Percentiles rank a stretch among this genome's conserved stretches.
phyloP scores from a whole-genome alignment of 2,329 filamentous ascomycete species.

The Parascedosporium putredinis region DNA sequence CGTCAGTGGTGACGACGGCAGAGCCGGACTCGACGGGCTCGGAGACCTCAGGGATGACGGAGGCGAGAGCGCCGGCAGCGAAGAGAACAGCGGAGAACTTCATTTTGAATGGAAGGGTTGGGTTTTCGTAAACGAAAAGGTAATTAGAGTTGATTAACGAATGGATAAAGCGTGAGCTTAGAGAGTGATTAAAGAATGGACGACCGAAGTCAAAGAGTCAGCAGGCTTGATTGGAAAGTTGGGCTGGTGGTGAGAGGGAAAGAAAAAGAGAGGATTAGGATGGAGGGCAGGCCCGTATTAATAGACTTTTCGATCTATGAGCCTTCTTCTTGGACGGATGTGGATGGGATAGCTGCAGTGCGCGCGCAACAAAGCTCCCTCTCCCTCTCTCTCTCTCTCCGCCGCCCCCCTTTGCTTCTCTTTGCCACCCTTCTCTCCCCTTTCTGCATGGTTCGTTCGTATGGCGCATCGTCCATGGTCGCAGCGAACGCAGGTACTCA shows the following conservation, averaged over 20 bases:
- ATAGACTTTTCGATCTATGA: slow-evolving; percentile 27
- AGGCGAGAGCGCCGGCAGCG: slow-evolving; percentile 36
- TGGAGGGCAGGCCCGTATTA: slow-evolving; percentile 28
- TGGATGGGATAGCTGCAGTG: too few relatives aligned
- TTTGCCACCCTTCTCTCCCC: background rate
- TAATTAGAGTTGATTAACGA: slow-evolving; percentile 21
- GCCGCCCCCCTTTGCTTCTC: background rate
- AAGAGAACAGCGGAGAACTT: slow-evolving; percentile 35
- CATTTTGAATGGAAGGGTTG: slow-evolving; percentile 41
- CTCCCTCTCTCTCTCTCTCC: background rate
- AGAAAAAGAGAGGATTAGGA: slow-evolving; percentile 13
- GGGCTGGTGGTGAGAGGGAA: slow-evolving; percentile 30
- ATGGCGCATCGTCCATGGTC: background rate
- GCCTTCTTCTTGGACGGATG: background rate
- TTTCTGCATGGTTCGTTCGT: background rate
- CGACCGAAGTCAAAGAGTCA: slow-evolving; percentile 41
- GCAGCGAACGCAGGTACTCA: background rate
- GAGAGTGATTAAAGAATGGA: slow-evolving; percentile 38
- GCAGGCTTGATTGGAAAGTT: slow-evolving; percentile 30
- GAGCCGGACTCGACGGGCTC: slow-evolving; percentile 15
- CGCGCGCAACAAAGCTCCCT: background rate
- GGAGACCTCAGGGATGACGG: slow-evolving; percentile 31
- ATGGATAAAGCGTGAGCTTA: slow-evolving; percentile 23
- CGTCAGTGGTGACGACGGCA: slow-evolving; percentile 13
- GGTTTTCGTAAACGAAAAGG: slow-evolving; percentile 19